Evolutionary conservation across 139 green algal species (phyloP), one percentile per base, ranked within the genome.

Genomic region (Picochlorum sp.): DNA sequence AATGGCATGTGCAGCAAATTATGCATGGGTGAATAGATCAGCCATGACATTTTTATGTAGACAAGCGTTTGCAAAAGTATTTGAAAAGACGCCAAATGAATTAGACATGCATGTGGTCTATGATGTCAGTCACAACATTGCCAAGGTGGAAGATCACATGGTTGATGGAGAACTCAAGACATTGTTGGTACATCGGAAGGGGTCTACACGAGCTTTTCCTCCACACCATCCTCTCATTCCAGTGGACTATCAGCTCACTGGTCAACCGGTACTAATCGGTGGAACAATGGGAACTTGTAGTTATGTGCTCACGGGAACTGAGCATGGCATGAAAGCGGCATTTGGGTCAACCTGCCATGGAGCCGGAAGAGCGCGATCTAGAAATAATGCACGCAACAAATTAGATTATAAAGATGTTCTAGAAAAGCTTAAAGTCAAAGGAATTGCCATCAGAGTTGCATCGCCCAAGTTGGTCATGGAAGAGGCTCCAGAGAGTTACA

Each of bases 41-140:
- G 79, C 76, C 61, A 95, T 96, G 86, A 94, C 88, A 23, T 94
- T 91, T 72, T 78, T 95, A 16, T 75, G 67, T 15, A 75, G 87
- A 11, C 74, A 89, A 66, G 87, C 87, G 2, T 94, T 95, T 73
- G 81, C 82, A 62, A 92, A 92, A 73, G 58, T 87, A 57, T 95
- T 95, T 63, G 72, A 81, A 44, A 66, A 69, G 15, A 82, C 79
- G 3, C 80, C 86, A 10, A 85, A 92, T 38, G 87, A 96, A 16
- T 62, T 96, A 64, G 89, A 96, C 77, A 96, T 96, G 89, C 82
- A 94, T 37, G 73, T 96, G 3, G 83, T 96, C 23, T 96, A 96
- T 64, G 89, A 96, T 70, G 88, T 96, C 23, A 79, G 51, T 21
- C 89, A 95, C 71, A 96, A 96, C 80, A 94, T 95, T 62, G 89